A percentile compares a stretch with the other conserved stretches of the same genome.
Conservation (phyloP, 2,329 filamentous ascomycete genomes). For the Sporothrix humicola region DNA sequence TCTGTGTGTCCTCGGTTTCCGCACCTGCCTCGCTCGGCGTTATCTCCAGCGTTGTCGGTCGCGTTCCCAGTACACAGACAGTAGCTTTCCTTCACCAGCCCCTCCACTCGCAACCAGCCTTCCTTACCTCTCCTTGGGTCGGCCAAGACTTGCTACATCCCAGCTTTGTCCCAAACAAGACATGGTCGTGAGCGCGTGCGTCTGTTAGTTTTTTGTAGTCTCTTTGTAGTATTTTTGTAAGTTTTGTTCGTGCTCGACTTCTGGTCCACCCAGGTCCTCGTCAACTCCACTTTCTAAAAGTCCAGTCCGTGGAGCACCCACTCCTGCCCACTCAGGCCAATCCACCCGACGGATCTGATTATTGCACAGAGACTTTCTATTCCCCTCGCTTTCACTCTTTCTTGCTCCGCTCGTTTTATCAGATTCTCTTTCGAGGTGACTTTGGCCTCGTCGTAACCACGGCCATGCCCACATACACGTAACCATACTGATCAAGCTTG, state of each 20-base stretch:
- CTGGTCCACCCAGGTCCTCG: not conserved
- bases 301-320: not conserved
- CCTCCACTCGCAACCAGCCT: not conserved
- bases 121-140: not conserved
- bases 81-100: not conserved
- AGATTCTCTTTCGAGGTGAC: slow-evolving; percentile 6
- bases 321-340: not conserved
- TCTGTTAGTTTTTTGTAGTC: not conserved
- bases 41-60: not conserved
- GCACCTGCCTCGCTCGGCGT: not conserved
- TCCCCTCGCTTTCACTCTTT: too few relatives aligned
- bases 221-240: not conserved
- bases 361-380: not conserved
- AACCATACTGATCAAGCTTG: not conserved
- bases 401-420: slow-evolving; percentile 24
- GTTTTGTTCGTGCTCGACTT: not conserved
- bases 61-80: too few relatives aligned
- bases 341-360: slow-evolving; percentile 13
- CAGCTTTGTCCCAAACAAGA: not conserved
- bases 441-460: not conserved
- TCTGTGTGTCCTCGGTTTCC: not conserved
- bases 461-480: not conserved
- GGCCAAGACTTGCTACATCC: not conserved
- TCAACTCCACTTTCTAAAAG: not conserved
- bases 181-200: slow-evolving; percentile 6